A percentile compares a stretch with the other conserved stretches of the same genome.
phyloP scores from a whole-genome alignment of 2,329 filamentous ascomycete genomes.

The Alternaria dauci region DNA sequence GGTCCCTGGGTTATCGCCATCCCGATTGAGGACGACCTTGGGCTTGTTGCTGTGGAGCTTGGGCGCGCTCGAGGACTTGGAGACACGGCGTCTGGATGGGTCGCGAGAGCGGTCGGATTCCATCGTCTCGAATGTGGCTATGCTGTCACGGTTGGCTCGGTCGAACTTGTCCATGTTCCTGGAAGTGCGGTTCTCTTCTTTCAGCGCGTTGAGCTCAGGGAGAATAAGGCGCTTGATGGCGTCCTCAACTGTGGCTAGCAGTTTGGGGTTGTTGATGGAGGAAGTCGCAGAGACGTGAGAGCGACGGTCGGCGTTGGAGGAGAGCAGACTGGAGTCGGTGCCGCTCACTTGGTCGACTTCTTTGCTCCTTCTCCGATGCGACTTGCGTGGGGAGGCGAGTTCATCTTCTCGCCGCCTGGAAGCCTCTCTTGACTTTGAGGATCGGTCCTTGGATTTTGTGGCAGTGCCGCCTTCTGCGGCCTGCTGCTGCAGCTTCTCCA shows the following conservation, averaged over 20 bases:
- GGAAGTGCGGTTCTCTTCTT: constrained; percentile 84
- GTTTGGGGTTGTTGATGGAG: constrained; percentile 89
- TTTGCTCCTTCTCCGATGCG: constrained; percentile 53
- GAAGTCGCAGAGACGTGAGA: constrained; percentile 64
- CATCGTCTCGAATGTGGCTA: constrained; percentile 64
- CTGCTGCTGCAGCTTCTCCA: constrained; percentile 69
- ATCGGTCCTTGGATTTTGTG: constrained; percentile 26
- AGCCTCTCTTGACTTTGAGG: constrained; percentile 20
- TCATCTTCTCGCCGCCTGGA: constrained; percentile 41
- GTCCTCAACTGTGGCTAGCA: constrained; percentile 91
- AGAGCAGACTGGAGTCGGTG: constrained; percentile 69
- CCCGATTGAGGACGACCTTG: constrained; percentile 66
- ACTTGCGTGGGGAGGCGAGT: constrained; percentile 41
- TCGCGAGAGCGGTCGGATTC: constrained; percentile 59
- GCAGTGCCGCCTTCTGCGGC: constrained; percentile 54
- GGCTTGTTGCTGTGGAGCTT: constrained; percentile 65
- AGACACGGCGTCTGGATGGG: constrained; percentile 61
- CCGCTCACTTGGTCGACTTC: constrained; percentile 59
- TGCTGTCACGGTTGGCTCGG: constrained; percentile 57
- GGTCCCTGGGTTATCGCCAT: constrained; percentile 66
- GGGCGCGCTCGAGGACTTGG: constrained; percentile 68
- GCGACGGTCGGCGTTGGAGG: constrained; percentile 64
- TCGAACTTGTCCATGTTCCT: constrained; percentile 75
- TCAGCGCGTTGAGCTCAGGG: constrained; percentile 89
- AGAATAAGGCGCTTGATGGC: constrained; percentile 89